Conservation (phyloP, 2,329 filamentous ascomycete genomes). For the Aspergillus spinulosporus region DNA sequence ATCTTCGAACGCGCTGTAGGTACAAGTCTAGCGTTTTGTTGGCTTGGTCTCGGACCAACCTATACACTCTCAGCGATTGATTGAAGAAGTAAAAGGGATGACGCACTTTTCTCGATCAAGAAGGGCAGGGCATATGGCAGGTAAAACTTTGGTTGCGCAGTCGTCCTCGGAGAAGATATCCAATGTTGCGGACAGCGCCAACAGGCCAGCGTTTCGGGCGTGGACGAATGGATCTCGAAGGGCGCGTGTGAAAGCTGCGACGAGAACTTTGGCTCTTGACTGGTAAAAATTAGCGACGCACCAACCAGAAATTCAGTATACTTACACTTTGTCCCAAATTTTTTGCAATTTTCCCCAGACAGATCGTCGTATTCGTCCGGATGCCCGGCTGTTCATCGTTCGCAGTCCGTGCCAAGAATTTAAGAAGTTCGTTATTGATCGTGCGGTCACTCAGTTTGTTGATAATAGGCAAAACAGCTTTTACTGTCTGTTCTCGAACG, state of each 20-base stretch:
- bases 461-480: constrained; percentile 85
- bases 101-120: constrained; percentile 86
- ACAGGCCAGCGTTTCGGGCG: constrained; percentile 81
- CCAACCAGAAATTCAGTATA: constrained; percentile 13
- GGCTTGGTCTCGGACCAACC: constrained; percentile 82
- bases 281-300: constrained; percentile 43
- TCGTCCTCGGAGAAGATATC: constrained; percentile 91
- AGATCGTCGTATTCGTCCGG: constrained; percentile 96
- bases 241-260: constrained; percentile 86
- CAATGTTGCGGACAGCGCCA: constrained; percentile 80
- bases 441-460: constrained; percentile 87
- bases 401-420: constrained; percentile 88
- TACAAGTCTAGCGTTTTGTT: constrained; percentile 87
- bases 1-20: constrained; percentile 77
- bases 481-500: constrained; percentile 92
- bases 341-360: constrained; percentile 91
- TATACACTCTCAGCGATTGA: constrained; percentile 24
- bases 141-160: constrained; percentile 78
- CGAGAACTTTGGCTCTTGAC: constrained; percentile 83
- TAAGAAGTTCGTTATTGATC: constrained; percentile 89
- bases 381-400: constrained; percentile 98
- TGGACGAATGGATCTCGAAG: constrained; percentile 93
- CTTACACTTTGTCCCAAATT: constrained; percentile 67
- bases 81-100: not conserved
- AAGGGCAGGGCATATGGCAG: constrained; percentile 77